Conservation (phyloP, 1,284 basidiomycete species). For the Cryptococcus sp. region DNA sequence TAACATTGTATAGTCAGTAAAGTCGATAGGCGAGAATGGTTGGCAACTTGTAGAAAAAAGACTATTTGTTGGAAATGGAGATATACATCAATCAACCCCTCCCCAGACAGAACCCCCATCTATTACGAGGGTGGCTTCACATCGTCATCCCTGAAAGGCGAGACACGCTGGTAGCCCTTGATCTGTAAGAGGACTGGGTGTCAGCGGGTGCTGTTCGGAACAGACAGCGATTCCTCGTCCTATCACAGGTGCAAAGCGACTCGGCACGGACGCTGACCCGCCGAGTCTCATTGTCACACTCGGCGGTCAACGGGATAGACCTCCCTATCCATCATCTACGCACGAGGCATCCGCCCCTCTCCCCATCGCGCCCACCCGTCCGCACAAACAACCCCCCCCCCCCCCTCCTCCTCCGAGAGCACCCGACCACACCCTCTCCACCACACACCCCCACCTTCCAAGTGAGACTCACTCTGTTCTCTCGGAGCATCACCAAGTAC, state of each 20-base stretch:
- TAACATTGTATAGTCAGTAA: neutral
- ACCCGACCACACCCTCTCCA: neutral
- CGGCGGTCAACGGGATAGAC: too few relatives aligned
- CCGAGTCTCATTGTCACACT: too few relatives aligned
- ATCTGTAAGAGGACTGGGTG: conserved; percentile 46
- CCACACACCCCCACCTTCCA: neutral
- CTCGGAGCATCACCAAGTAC: conserved; percentile 76
- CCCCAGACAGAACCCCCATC: too few relatives aligned
- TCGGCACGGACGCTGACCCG: too few relatives aligned
- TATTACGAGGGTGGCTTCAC: neutral
- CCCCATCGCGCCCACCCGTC: neutral
- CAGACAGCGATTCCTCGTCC: neutral
- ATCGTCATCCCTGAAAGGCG: conserved; percentile 15
- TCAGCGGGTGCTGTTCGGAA: neutral
- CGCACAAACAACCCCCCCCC: neutral
- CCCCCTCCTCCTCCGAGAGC: too few relatives aligned
- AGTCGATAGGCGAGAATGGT: neutral
- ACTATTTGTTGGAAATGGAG: neutral
- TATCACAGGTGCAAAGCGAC: too few relatives aligned
- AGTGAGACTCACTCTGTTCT: conserved; percentile 69
- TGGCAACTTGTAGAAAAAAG: neutral
- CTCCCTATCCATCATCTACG: neutral
- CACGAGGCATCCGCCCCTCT: neutral
- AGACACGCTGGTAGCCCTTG: conserved; percentile 55
- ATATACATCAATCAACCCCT: neutral